These are phyloP conservation scores for Lolium multiflorum DNA, from an alignment of 176 grass and related monocot species.

Conservation along the genomic window DNA sequence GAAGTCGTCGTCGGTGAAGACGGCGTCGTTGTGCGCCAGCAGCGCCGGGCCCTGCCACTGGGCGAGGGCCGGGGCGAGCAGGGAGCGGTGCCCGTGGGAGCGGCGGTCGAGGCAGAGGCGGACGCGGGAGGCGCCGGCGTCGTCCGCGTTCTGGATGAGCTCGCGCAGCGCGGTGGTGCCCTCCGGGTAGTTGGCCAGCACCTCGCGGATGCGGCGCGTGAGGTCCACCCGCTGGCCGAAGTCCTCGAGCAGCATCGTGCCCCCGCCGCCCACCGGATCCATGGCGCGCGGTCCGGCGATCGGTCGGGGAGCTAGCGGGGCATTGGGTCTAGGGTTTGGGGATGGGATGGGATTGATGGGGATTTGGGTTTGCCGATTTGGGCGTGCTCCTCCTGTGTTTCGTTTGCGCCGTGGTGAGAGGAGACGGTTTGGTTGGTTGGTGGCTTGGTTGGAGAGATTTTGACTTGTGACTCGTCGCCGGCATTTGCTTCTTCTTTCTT, in stretches of 20 bases:
- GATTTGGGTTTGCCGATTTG: slow-evolving; percentile 37
- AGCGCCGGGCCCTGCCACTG: slow-evolving; percentile 94
- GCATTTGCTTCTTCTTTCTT: neutral
- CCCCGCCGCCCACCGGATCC: slow-evolving; percentile 22
- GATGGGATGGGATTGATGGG: neutral
- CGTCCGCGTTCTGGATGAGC: slow-evolving; percentile 95
- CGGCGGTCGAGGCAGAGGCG: slow-evolving; percentile 97
- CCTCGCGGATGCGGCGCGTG: slow-evolving; percentile 90
- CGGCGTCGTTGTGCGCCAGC: slow-evolving; percentile 79
- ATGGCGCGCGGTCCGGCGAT: slow-evolving; percentile 17
- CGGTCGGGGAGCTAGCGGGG: slow-evolving; percentile 27
- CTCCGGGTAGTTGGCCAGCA: slow-evolving; percentile 92
- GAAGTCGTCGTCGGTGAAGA: slow-evolving; percentile 95
- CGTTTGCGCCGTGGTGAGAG: neutral
- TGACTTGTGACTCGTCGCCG: slow-evolving; percentile 23
- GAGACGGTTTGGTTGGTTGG: slow-evolving; percentile 8
- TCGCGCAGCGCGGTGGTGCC: slow-evolving; percentile 89
- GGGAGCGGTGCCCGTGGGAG: slow-evolving; percentile 53
- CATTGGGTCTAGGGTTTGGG: slow-evolving; percentile 45
- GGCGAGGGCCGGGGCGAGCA: slow-evolving; percentile 73
- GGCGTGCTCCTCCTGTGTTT: slow-evolving; percentile 16
- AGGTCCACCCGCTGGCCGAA: slow-evolving; percentile 94
- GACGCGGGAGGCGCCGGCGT: slow-evolving; percentile 76
- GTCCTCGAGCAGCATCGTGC: slow-evolving; percentile 75
- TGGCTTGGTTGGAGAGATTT: neutral